Evolutionary conservation across 768 basidiomycete species (phyloP).

Genomic region (Phlebiopsis gigantea): DNA sequence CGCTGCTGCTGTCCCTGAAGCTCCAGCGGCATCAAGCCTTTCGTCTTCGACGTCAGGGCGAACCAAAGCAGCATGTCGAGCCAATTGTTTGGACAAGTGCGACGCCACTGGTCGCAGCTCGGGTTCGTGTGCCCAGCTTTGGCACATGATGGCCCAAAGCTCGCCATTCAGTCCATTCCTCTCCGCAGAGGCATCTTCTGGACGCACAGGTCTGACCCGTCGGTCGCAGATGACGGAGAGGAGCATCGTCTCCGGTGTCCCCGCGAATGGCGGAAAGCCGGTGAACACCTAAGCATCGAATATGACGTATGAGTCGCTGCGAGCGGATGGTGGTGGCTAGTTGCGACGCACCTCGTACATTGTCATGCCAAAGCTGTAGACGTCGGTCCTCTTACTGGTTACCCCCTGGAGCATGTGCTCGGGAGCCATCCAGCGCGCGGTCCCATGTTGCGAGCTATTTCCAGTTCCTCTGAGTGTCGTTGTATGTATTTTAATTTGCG

Average conservation of each 20-base stretch:
- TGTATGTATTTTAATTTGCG: constrained; percentile 8
- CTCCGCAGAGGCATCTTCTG: background rate
- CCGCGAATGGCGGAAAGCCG: constrained; percentile 3
- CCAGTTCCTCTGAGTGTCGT: background rate
- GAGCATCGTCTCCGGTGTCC: constrained; percentile 1
- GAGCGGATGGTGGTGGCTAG: no score
- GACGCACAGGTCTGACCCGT: background rate
- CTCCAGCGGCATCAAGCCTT: background rate
- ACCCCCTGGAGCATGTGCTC: constrained; percentile 7
- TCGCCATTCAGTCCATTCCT: background rate
- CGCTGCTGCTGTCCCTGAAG: background rate
- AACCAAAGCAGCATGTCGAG: background rate
- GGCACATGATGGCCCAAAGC: background rate
- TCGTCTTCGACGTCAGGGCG: background rate
- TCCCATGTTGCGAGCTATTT: background rate
- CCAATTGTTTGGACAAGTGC: background rate
- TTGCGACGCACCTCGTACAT: constrained; percentile 13
- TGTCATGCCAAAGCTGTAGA: constrained; percentile 17
- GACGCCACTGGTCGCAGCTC: background rate
- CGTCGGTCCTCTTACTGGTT: constrained; percentile 11
- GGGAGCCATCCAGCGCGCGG: constrained; percentile 15
- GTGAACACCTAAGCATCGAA: constrained; percentile 4
- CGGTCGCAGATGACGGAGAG: background rate
- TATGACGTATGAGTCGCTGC: background rate
- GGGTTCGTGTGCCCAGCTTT: background rate